Base-by-base conservation (phyloP, 768 basidiomycete genomes). In the Tylopilus balloui region DNA sequence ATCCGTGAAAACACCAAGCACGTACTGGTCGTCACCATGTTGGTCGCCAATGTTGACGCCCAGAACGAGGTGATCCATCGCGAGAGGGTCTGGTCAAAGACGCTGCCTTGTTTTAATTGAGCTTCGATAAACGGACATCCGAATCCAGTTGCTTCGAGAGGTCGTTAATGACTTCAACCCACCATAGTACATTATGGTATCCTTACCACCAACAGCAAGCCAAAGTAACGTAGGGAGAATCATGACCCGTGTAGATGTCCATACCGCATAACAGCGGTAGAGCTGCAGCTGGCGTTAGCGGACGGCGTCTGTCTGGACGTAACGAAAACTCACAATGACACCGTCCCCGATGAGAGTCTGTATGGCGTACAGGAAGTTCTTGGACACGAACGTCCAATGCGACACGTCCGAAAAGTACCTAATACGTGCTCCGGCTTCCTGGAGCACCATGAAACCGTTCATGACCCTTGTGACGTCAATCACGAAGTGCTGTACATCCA, bases 61-160 rank as follows among this genome's bases (percentile, higher is more conserved):
- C 64, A 72, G 42, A 68, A 70, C 4, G 68, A 50, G 0, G 56
- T 67, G 45, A 73, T 65, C 72, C 72, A 74, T 12, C 47, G 46
- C 0, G 63, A 56, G 14, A 66, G 60, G 17, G 31, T 50, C 3
- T 41, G 51, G 3, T 41, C 56, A 45, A 71, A 74, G 14, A 72
- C 59, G 10, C 58, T 53, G 2, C 23, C n/a, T 1, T 52, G 45
- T 0, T 37, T 38, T 10, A 46, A 14, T 6, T 15, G 42, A 3
- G 61, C 57, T 14, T 55, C 57, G 14, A 45, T 54, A 24, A 58
- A 55, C 20, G 56, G 24, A 45, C 56, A 42, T 47, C n/a, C 28
- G 36, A 62, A 35, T 21, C 61, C 52, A 21, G 66, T 63, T 11
- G 38, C 63, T 59, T 42, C 5, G 25, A 43, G 12, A 35, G 7